Percentiles rank a stretch among this genome's conserved stretches.
phyloP scores from a whole-genome alignment of 768 basidiomycete species.

The Lactifluus volemus region DNA sequence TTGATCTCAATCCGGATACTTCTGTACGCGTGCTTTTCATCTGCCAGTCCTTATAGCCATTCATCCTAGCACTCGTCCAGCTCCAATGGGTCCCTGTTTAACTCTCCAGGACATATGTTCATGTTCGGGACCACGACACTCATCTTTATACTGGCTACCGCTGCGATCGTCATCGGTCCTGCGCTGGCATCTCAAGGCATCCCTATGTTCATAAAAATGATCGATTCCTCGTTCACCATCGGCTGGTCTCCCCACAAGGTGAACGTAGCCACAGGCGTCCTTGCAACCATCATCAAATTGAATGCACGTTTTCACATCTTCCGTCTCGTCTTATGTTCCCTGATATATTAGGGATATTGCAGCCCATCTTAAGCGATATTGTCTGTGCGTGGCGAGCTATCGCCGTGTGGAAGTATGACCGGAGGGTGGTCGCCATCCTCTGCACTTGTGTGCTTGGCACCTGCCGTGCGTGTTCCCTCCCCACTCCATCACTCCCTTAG shows the following conservation, averaged over 20 bases:
- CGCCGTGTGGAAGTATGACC: conserved; percentile 8
- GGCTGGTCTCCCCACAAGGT: conserved; percentile 11
- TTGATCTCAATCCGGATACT: conserved; percentile 11
- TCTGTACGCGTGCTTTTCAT: conserved; percentile 3
- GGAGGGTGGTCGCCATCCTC: conserved; percentile 7
- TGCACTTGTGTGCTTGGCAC: conserved; percentile 3
- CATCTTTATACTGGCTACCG: conserved; percentile 11
- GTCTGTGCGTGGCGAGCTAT: conserved; percentile 15
- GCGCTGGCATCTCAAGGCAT: background rate
- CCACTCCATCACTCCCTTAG: background rate
- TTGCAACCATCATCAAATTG: background rate
- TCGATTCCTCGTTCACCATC: background rate
- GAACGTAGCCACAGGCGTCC: background rate
- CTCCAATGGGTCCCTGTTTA: conserved; percentile 2
- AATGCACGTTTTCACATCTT: conserved; percentile 2
- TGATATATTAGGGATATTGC: background rate
- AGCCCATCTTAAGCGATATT: conserved; percentile 14
- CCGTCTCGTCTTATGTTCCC: background rate
- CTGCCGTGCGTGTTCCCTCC: background rate
- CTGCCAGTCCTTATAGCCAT: background rate
- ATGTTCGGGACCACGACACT: background rate
- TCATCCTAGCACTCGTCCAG: background rate
- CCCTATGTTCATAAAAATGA: background rate
- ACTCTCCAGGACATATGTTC: conserved; percentile 7
- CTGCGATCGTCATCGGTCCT: background rate